phyloP scores from a whole-genome alignment of 176 grass and related monocot species.

The Musa troglodytarum region DNA sequence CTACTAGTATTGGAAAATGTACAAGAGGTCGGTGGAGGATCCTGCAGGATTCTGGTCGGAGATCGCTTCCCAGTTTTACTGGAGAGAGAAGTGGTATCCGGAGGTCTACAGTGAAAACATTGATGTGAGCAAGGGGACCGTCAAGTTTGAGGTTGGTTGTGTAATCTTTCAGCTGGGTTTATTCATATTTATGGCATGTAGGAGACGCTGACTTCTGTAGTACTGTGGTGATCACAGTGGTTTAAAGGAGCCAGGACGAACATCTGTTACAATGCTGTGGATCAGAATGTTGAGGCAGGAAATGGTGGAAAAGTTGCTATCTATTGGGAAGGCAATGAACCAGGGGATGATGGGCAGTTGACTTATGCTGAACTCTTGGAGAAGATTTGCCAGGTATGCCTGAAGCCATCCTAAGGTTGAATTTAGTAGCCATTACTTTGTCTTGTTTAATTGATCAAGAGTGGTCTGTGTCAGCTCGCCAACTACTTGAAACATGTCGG shows the following conservation, averaged over 20 bases:
- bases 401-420: background rate
- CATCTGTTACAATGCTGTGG: constrained; percentile 88
- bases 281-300: constrained; percentile 58
- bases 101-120: constrained; percentile 65
- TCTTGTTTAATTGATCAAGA: constrained; percentile 6
- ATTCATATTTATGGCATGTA: background rate
- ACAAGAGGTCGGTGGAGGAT: constrained; percentile 60
- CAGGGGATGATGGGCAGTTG: constrained; percentile 44
- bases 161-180: background rate
- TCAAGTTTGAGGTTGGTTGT: constrained; percentile 57
- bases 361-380: constrained; percentile 79
- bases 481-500: constrained; percentile 90
- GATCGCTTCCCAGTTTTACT: constrained; percentile 58
- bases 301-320: constrained; percentile 69
- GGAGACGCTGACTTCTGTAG: constrained; percentile 1
- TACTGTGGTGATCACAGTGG: constrained; percentile 40
- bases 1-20: constrained; percentile 72
- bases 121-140: constrained; percentile 56
- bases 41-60: constrained; percentile 80
- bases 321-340: constrained; percentile 91
- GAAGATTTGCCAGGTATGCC: constrained; percentile 83
- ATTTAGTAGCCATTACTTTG: background rate
- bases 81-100: constrained; percentile 73
- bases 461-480: constrained; percentile 43
- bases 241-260: constrained; percentile 88